Evolutionary conservation across 441 rosid genomes (phyloP).

Genomic region (Brassica hybrid): DNA sequence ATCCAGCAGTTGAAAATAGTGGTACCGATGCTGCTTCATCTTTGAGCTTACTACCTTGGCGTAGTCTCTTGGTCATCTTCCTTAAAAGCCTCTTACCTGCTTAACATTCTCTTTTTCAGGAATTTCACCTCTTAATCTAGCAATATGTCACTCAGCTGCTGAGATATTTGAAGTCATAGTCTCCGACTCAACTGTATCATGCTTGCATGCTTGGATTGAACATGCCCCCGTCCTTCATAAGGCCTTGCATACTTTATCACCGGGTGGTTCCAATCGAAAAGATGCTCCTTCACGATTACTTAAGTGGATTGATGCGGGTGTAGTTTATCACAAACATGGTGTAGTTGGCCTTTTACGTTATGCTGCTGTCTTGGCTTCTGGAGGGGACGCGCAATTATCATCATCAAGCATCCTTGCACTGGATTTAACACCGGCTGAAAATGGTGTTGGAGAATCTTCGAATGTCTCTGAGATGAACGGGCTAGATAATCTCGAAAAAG

Average conservation of each 20-base stretch:
- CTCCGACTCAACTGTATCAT: conserved; percentile 85
- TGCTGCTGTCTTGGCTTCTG: conserved; percentile 89
- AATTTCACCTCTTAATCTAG: conserved; percentile 88
- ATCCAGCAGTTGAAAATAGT: conserved; percentile 63
- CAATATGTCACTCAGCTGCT: conserved; percentile 95
- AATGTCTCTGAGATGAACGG: conserved; percentile 74
- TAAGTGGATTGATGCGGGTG: conserved; percentile 97
- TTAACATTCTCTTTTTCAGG: conserved; percentile 63
- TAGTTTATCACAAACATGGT: conserved; percentile 94
- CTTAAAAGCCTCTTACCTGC: conserved; percentile 38
- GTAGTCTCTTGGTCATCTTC: conserved; percentile 33
- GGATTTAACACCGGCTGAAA: conserved; percentile 81
- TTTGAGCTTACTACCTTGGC: conserved; percentile 35
- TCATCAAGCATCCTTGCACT: conserved; percentile 77
- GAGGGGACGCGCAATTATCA: conserved; percentile 91
- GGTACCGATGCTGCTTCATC: conserved; percentile 52
- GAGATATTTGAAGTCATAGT: conserved; percentile 96
- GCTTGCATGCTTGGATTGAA: conserved; percentile 88
- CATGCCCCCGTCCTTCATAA: conserved; percentile 88
- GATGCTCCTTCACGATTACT: conserved; percentile 92
- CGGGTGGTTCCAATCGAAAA: conserved; percentile 94
- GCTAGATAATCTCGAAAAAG: conserved; percentile 89
- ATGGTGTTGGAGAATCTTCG: conserved; percentile 69
- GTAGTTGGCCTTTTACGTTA: conserved; percentile 89
- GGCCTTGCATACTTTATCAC: conserved; percentile 90